Conservation (phyloP, 495 filamentous ascomycete species). For the Podospora anserina region DNA sequence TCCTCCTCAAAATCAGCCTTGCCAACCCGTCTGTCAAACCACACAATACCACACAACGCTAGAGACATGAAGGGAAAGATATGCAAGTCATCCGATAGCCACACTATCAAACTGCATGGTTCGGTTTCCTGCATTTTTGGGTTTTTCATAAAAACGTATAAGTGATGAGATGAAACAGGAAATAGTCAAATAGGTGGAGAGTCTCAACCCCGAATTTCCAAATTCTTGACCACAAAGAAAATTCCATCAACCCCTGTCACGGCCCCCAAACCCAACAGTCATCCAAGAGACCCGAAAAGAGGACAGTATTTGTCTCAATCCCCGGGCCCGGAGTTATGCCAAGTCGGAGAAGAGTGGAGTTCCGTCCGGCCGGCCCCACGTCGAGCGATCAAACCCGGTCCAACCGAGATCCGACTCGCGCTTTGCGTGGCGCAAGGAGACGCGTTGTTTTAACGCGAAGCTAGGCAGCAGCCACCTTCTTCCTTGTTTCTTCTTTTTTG, state of each 20-base stretch:
- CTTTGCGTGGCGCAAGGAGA: neutral
- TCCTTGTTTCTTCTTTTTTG: neutral
- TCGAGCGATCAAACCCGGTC: neutral
- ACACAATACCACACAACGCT: neutral
- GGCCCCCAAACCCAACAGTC: neutral
- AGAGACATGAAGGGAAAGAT: neutral
- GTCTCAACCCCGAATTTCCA: neutral
- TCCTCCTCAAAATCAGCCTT: neutral
- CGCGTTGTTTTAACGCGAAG: neutral
- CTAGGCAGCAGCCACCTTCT: neutral
- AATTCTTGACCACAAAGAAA: neutral
- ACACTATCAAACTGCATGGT: neutral
- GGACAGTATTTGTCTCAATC: constrained; percentile 11
- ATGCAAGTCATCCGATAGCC: neutral
- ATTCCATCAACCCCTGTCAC: neutral
- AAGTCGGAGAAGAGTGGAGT: neutral
- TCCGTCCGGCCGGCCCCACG: neutral
- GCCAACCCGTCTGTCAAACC: neutral
- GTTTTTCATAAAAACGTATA: neutral
- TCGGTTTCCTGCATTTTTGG: neutral
- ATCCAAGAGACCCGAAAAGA: neutral
- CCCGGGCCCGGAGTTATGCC: constrained; percentile 1
- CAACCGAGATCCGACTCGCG: neutral
- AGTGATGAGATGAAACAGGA: neutral
- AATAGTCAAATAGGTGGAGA: neutral